These are phyloP conservation scores for Obelidium mucronatum DNA, from an alignment of 192 early-diverging fungal genomes.

Conservation along the genomic window DNA sequence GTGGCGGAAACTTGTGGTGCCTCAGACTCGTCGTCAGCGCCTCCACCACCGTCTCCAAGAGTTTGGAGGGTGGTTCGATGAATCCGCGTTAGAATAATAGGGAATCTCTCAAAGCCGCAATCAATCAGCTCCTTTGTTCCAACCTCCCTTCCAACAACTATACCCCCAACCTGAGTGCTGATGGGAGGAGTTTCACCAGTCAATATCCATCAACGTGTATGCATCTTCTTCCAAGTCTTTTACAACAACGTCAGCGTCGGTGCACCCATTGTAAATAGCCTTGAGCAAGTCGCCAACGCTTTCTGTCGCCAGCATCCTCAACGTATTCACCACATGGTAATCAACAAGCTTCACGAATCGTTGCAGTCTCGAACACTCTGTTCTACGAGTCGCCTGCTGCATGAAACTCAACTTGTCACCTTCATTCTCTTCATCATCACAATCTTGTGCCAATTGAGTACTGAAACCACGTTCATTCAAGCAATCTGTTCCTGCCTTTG, in stretches of 20 bases:
- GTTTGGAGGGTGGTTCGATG: constrained; percentile 34
- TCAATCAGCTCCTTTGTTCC: constrained; percentile 47
- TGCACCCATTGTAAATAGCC: constrained; percentile 50
- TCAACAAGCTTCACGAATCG: constrained; percentile 59
- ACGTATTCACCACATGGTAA: constrained; percentile 52
- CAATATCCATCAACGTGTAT: constrained; percentile 1
- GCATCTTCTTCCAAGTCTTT: constrained; percentile 34
- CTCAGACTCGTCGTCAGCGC: constrained; percentile 43
- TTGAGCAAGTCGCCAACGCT: constrained; percentile 45
- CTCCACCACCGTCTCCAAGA: constrained; percentile 42
- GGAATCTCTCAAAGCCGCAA: constrained; percentile 50
- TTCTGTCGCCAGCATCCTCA: constrained; percentile 46
- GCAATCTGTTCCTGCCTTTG: constrained; percentile 44
- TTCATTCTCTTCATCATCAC: constrained; percentile 1
- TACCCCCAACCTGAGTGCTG: constrained; percentile 47
- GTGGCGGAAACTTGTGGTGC: neutral
- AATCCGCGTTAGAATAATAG: constrained; percentile 41
- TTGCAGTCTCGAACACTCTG: constrained; percentile 50
- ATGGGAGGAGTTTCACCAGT: neutral
- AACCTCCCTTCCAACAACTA: constrained; percentile 50
- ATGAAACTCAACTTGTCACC: constrained; percentile 51
- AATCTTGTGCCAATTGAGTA: constrained; percentile 28
- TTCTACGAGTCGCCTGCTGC: constrained; percentile 55
- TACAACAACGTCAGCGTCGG: constrained; percentile 52
- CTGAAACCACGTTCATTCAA: constrained; percentile 47